Base-by-base conservation (phyloP, 352 stramenopile genomes). In the Pythium scleroteichum region DNA sequence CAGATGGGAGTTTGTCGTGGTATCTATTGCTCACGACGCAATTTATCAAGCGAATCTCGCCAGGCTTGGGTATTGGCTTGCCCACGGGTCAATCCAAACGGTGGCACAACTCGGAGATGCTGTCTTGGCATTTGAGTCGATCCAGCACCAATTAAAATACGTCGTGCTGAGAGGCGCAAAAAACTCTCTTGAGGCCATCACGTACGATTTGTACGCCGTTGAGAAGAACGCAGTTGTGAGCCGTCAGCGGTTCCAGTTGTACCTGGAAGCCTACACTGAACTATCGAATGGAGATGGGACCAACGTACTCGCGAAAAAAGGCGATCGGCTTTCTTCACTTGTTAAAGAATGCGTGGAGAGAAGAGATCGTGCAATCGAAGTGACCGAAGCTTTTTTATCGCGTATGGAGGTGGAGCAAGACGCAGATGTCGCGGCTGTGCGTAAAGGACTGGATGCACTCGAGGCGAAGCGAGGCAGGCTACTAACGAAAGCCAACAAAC, bases 1-100 rank as follows among this genome's bases (percentile, higher is more conserved):
- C 5, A 85, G 75, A 35, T 88, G 79, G 79, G 75, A 85, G 40
- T 85, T 85, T 65, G 79, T 69, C 14, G 69, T 69, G 2, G 57
- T 71, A 16, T 77, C 70, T 5, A 85, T 88, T 54, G 54, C 54
- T n/a, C 72, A 82, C 40, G 79, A 87, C 39, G 73, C 64, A 6
- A 62, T 70, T n/a, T 88, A 88, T 49, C 78, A 88, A 59, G 42
- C 52, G 4, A 69, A 54, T 4, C 56, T 88, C 9, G 75, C 73
- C 20, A 48, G 65, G 14, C 64, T 86, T 19, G 69, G 72, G 9
- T 66, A 83, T 52, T 82, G 70, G 75, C 52, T 88, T n/a, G 39
- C 68, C 1, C 40, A 64, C 50, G 62, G 57, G 0, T 50, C 29
- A 0, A 58, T 78, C 9, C 48, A 69, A 14, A 59, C 57, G 10